Percentiles rank a stretch among this genome's conserved stretches.
phyloP scores from a whole-genome alignment of 192 early-diverging fungal genomes.

The Linnemannia elongata region DNA sequence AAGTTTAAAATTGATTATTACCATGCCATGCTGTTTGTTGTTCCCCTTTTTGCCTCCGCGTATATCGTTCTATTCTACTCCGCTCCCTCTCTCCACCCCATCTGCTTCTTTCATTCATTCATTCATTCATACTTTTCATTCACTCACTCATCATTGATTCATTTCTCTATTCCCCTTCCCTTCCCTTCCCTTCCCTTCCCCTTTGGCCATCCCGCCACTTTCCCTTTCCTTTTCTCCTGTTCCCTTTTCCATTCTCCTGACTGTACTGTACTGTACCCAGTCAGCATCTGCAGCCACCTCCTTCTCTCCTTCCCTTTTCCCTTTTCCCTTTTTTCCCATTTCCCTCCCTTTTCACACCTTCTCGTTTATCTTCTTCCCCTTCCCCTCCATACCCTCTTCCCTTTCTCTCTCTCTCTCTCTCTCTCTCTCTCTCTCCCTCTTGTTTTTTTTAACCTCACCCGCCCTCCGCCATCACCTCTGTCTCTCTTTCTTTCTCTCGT shows the following conservation, averaged over 20 bases:
- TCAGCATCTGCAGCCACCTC: background rate
- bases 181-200: too few species aligned
- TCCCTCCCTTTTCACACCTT: background rate
- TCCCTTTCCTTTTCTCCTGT: background rate
- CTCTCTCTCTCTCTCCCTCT: background rate
- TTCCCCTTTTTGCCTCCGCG: background rate
- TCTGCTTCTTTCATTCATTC: background rate
- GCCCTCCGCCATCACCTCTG: background rate
- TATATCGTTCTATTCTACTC: too few species aligned
- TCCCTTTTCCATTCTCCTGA: background rate
- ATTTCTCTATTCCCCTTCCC: background rate
- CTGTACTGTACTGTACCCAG: background rate
- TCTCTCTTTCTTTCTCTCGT: background rate
- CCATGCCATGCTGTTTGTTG: background rate
- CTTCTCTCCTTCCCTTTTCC: background rate
- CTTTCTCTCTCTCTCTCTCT: too few species aligned
- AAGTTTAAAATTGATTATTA: too few species aligned
- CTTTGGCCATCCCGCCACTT: slow-evolving; percentile 4
- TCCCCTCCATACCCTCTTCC: background rate
- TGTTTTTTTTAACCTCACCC: background rate
- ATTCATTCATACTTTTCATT: background rate
- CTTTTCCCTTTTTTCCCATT: background rate
- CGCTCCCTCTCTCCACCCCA: too few species aligned
- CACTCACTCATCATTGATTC: background rate
- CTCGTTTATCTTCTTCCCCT: background rate